A percentile compares a stretch with the other conserved stretches of the same genome.
These are phyloP conservation scores for Globisporangium spiculum DNA, from an alignment of 352 stramenopile species.

Conservation along the genomic window DNA sequence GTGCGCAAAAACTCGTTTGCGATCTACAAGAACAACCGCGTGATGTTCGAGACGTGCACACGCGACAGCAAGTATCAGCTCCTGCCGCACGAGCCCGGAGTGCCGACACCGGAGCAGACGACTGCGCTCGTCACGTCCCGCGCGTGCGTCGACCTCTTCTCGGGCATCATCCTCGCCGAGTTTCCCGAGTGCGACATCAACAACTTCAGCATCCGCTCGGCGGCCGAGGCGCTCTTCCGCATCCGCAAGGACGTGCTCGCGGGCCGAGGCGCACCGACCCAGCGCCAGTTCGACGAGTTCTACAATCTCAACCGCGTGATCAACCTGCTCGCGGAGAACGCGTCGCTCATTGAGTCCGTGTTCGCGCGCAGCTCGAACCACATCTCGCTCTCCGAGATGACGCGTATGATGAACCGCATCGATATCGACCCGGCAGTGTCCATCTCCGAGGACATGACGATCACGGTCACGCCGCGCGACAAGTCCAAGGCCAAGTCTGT, in stretches of 20 bases:
- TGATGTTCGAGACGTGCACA: constrained; percentile 32
- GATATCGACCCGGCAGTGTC: constrained; percentile 17
- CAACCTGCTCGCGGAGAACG: constrained; percentile 28
- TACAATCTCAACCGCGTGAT: constrained; percentile 32
- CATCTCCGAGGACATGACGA: constrained; percentile 20
- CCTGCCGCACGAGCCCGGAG: constrained; percentile 2
- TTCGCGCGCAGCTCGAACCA: constrained; percentile 15
- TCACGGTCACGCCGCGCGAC: constrained; percentile 6
- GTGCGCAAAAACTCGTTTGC: constrained; percentile 38
- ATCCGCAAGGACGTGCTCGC: constrained; percentile 26
- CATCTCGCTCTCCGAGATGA: constrained; percentile 30
- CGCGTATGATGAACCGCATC: constrained; percentile 30
- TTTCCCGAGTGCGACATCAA: constrained; percentile 18
- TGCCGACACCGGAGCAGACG: constrained; percentile 12
- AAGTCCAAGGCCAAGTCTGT: too few species aligned
- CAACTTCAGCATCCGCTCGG: constrained; percentile 20
- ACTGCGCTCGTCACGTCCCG: constrained; percentile 9
- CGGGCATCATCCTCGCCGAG: constrained; percentile 13
- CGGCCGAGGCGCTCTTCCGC: constrained; percentile 24
- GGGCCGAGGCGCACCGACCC: constrained; percentile 13
- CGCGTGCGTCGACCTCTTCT: constrained; percentile 14
- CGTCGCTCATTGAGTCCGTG: constrained; percentile 23
- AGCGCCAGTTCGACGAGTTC: constrained; percentile 27
- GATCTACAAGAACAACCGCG: constrained; percentile 39
- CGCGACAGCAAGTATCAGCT: constrained; percentile 11